Evolutionary conservation across 2,329 filamentous ascomycete genomes (phyloP).

Genomic region (Blastomyces emzantsi): DNA sequence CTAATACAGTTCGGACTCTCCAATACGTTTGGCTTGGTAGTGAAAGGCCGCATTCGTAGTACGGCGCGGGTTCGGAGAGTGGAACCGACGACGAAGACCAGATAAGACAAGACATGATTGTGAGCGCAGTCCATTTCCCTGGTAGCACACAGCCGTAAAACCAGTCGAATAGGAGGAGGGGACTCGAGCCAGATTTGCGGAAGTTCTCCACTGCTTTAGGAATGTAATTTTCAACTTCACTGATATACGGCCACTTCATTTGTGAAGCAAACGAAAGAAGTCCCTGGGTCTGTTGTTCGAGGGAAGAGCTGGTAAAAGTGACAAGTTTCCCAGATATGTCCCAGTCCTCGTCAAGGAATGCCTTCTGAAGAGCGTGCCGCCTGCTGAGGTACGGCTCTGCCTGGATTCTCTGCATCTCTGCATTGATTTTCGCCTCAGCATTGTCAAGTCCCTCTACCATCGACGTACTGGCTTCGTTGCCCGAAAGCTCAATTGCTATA

Average conservation of each 20-base stretch:
- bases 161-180: not conserved
- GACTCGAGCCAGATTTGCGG: not conserved
- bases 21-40: not conserved
- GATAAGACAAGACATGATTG: not conserved
- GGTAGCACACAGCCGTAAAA: not conserved
- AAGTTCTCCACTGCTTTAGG: not conserved
- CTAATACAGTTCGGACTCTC: not conserved
- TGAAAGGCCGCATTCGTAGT: constrained; percentile 1
- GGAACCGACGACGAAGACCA: not conserved
- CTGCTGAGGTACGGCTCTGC: not conserved
- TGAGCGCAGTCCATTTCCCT: constrained; percentile 1
- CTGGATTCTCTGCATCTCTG: not conserved
- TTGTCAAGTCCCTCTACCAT: not conserved
- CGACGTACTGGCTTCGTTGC: not conserved
- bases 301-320: not conserved
- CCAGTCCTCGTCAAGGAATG: not conserved
- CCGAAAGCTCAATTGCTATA: not conserved
- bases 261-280: not conserved
- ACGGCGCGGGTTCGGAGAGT: not conserved
- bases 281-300: not conserved
- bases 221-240: not conserved
- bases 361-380: not conserved
- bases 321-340: not conserved
- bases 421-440: not conserved
- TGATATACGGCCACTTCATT: not conserved